Evolutionary conservation across 805 yeast genomes (phyloP).

Genomic region (Kockiozyma suomiensis): DNA sequence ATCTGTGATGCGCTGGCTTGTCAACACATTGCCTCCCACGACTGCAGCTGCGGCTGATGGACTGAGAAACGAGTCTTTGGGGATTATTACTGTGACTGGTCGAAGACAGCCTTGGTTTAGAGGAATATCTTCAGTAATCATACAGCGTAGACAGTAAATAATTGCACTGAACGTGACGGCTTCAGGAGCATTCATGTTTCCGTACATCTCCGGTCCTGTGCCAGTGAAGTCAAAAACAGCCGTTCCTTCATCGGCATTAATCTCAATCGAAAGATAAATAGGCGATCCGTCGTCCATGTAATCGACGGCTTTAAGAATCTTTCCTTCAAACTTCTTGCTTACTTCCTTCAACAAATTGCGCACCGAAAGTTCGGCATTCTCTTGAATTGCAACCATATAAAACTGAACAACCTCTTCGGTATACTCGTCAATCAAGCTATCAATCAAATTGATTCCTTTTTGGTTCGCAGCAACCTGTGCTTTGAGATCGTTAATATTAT

Average conservation of each 20-base stretch:
- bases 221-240: constrained; percentile 84
- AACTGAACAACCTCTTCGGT: constrained; percentile 59
- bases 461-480: constrained; percentile 90
- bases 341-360: constrained; percentile 53
- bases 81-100: constrained; percentile 71
- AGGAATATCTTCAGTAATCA: constrained; percentile 87
- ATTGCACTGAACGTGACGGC: constrained; percentile 90
- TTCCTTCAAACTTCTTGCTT: constrained; percentile 45
- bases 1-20: constrained; percentile 91
- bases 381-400: constrained; percentile 82
- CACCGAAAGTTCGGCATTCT: constrained; percentile 76
- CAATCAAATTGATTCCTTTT: constrained; percentile 73
- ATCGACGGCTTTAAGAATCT: constrained; percentile 57
- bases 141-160: constrained; percentile 79
- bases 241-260: constrained; percentile 54
- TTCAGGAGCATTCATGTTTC: constrained; percentile 89
- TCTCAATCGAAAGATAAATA: constrained; percentile 58
- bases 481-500: constrained; percentile 79
- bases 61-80: constrained; percentile 63
- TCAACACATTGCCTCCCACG: constrained; percentile 93
- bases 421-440: constrained; percentile 63
- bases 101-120: constrained; percentile 88
- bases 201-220: constrained; percentile 83
- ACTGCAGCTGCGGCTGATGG: constrained; percentile 89
- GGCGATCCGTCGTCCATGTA: constrained; percentile 80